Evolutionary conservation across 1,284 basidiomycete genomes (phyloP).

Genomic region (Papiliotrema flavescens): DNA sequence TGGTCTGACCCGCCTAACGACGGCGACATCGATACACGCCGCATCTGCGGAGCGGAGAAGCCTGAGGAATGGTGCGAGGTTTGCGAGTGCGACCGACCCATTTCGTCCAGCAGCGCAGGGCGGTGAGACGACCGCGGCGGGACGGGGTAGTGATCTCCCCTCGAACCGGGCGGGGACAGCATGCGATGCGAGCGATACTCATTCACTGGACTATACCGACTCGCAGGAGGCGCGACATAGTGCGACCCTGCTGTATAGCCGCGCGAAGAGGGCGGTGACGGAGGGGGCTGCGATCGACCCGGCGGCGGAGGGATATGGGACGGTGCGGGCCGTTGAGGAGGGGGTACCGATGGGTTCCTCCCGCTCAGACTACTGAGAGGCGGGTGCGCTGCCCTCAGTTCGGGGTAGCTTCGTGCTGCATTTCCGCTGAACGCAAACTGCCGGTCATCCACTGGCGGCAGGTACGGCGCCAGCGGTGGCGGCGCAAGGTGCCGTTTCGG

Average conservation of each 20-base stretch:
- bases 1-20: neutral
- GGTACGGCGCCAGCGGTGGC: no score
- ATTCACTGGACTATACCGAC: neutral
- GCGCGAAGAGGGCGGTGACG: slow-evolving; percentile 1
- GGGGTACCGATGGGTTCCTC: slow-evolving; percentile 3
- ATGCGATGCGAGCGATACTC: neutral
- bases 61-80: neutral
- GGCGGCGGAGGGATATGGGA: neutral
- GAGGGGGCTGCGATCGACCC: neutral
- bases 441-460: neutral
- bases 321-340: neutral
- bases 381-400: neutral
- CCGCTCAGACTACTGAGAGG: neutral
- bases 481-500: no score
- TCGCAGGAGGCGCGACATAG: no score
- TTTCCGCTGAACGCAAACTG: neutral
- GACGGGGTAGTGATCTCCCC: neutral
- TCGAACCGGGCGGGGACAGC: neutral
- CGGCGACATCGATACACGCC: neutral
- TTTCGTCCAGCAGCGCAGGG: neutral
- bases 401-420: no score
- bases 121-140: neutral
- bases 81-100: neutral
- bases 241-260: no score
- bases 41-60: neutral